These are phyloP conservation scores for Fusarium paranaense DNA, from an alignment of 2,329 filamentous ascomycete genomes.

Conservation along the genomic window DNA sequence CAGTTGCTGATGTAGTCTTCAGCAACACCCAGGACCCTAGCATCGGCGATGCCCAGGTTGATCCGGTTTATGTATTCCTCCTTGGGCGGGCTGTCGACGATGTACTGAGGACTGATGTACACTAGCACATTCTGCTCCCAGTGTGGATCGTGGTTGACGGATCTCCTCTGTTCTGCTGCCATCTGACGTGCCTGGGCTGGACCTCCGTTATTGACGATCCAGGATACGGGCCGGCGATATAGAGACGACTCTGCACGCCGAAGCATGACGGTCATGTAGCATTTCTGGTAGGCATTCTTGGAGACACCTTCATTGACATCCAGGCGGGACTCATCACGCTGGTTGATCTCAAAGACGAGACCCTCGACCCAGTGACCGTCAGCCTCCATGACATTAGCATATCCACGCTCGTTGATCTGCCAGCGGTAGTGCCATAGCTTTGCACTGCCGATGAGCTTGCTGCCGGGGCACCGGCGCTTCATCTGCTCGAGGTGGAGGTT, in stretches of 20 bases:
- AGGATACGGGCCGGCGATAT: slow-evolving; percentile 52
- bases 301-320: slow-evolving; percentile 56
- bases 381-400: slow-evolving; percentile 55
- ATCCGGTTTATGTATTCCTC: slow-evolving; percentile 56
- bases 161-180: slow-evolving; percentile 29
- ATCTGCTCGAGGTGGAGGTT: slow-evolving; percentile 60
- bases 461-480: slow-evolving; percentile 56
- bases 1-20: slow-evolving; percentile 52
- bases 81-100: slow-evolving; percentile 50
- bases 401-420: slow-evolving; percentile 62
- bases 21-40: slow-evolving; percentile 49
- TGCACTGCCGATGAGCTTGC: slow-evolving; percentile 53
- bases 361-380: slow-evolving; percentile 53
- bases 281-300: slow-evolving; percentile 53
- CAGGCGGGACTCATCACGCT: slow-evolving; percentile 52
- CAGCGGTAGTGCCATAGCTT: slow-evolving; percentile 54
- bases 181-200: slow-evolving; percentile 43
- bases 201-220: slow-evolving; percentile 53
- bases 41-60: slow-evolving; percentile 52
- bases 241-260: slow-evolving; percentile 47
- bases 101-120: slow-evolving; percentile 52
- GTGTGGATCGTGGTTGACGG: slow-evolving; percentile 34
- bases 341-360: slow-evolving; percentile 55
- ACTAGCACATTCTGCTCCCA: slow-evolving; percentile 52
- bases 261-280: slow-evolving; percentile 48